Base-by-base conservation (phyloP, 2,329 filamentous ascomycete genomes). In the Aspergillus arachidicola region DNA sequence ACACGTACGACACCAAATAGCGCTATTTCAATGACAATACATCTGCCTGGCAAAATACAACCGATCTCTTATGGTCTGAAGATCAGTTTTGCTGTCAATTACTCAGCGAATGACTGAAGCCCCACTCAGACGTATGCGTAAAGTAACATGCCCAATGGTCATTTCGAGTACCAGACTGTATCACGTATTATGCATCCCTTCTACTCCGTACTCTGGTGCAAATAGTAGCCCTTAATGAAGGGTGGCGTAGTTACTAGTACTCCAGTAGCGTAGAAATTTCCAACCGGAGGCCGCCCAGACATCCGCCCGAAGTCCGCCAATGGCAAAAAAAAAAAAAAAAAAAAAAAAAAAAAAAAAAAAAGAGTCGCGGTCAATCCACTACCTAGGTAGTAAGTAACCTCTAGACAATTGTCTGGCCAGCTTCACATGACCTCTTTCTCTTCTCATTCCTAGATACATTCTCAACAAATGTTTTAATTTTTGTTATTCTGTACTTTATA, bases 261-360 rank as follows among this genome's bases (percentile, higher is more conserved):
- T 28, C 19, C 50, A 26, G 10, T 54, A 41, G 32, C 32, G 32
- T 55, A 55, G 51, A 59, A 36, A 59, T 53, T 59, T 59, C 60
- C 61, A 58, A 62, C 62, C 65, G 56, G 58, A 41, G 41, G 58
- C 58, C 26, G 26, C 23, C 26, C 23, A 50, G 63, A 36, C 32
- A 56, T 55, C 62, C 50, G 54, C 30, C 59, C 58, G 38, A 45
- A 56, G 48, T 61, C 64, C 61, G 64, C 61, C 43, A 58, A 55
- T 54, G 21, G 59, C 57, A 57, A 58, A 64, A 41, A 32, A 45
- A 51, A 28, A 51, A 28, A 51, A 28, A 21, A 23, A 38, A 38
- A 41, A 41, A 26, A 23, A 14, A 36, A 36, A 16, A 36, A 14
- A 14, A 41, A 16, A 34, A 11, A 34, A 43, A 54, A 38, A 59